A percentile compares a stretch with the other conserved stretches of the same genome.
phyloP scores from a whole-genome alignment of 805 yeast genomes.

The Saccharomyces jurei region DNA sequence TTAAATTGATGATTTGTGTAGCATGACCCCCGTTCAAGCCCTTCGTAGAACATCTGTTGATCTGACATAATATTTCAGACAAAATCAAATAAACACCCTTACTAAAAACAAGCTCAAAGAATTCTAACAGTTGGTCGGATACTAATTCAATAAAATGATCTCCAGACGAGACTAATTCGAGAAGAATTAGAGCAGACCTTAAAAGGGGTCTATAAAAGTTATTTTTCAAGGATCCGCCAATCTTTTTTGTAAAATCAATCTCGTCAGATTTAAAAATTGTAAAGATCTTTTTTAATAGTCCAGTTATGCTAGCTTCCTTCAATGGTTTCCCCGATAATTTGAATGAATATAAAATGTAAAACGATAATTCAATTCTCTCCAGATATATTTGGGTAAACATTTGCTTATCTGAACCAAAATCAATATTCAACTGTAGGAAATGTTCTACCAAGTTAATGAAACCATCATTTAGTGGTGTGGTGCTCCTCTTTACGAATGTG shows the following conservation, averaged over 20 bases:
- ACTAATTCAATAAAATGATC: constrained; percentile 38
- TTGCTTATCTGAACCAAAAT: constrained; percentile 43
- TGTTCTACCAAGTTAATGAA: constrained; percentile 37
- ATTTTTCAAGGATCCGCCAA: constrained; percentile 32
- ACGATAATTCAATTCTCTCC: constrained; percentile 64
- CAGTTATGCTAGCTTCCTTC: constrained; percentile 22
- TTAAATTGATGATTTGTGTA: constrained; percentile 21
- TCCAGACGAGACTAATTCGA: constrained; percentile 38
- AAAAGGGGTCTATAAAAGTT: constrained; percentile 52
- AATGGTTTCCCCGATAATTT: constrained; percentile 12
- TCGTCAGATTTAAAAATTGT: constrained; percentile 40
- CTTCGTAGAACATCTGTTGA: constrained; percentile 32
- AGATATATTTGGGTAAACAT: constrained; percentile 44
- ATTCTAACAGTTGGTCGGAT: constrained; percentile 44
- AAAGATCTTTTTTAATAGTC: constrained; percentile 16
- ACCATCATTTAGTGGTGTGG: constrained; percentile 26
- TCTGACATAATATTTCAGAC: constrained; percentile 50
- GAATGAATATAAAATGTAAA: constrained; percentile 32
- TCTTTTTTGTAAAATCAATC: constrained; percentile 38
- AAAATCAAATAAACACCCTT: constrained; percentile 56
- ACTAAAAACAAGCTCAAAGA: constrained; percentile 57
- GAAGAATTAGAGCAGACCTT: constrained; percentile 44
- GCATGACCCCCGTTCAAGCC: constrained; percentile 26
- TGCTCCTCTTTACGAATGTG: constrained; percentile 45
- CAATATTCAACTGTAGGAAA: constrained; percentile 44